Base-by-base conservation (phyloP, 306 rosid species). In the Fagus crenata region DNA sequence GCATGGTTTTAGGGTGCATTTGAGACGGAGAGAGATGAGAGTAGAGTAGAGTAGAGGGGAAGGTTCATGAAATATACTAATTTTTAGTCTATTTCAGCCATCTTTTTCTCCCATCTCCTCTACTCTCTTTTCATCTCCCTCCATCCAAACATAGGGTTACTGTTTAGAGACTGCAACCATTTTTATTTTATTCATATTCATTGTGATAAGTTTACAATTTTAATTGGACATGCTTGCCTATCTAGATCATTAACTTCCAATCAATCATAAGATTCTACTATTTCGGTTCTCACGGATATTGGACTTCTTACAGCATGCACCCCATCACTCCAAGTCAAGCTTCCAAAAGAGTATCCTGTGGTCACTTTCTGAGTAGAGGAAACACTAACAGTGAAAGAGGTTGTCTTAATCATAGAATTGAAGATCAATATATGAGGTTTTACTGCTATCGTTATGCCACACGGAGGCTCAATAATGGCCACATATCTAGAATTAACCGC, bases 241-340 rank as follows among this genome's bases (percentile, higher is more conserved):
- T 28, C 33, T 42, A 5, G 32, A 71, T 73, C 31, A 33, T 51
- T 18, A 22, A 35, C 14, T 32, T 53, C 9, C 12, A 2, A 42
- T 74, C 54, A 80, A 67, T 43, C 58, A 73, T 80, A 80, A 7
- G 75, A 22, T 72, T 83, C 81, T 60, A 75, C 51, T 17, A 81
- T 69, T 71, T 73, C 83, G 39, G 76, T 75, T 68, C 82, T 65
- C 7, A 86, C 89, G 6, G 90, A 82, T 55, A 89, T 63, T 11
- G 87, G 89, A 82, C 73, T 86, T 71, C 77, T 82, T 2, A 84
- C 90, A 6, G 69, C 12, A 67, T 89, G 89, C 33, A 67, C 58
- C 4, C 86, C 82, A 41, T 89, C 89, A 1, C 49, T 77, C 92
- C 92, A 86, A 28, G 71, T 83, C 46, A 86, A 71, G 80, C 73